These are phyloP conservation scores for Pythium guiyangense DNA, from an alignment of 352 stramenopile genomes.

Conservation along the genomic window DNA sequence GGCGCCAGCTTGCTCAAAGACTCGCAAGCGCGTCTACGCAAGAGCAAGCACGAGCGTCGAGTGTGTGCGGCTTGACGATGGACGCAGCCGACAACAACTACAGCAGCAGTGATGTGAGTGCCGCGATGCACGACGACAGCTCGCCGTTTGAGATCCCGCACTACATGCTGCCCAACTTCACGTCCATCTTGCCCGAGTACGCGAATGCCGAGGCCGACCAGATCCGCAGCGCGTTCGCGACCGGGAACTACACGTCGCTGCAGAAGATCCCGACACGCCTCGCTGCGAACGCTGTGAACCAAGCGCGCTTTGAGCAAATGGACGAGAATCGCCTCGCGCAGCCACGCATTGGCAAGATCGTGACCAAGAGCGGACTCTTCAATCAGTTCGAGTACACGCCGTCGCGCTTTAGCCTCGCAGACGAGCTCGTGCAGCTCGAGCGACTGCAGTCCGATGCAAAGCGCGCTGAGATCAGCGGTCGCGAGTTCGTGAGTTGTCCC, in stretches of 20 bases:
- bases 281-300: slow-evolving; percentile 52
- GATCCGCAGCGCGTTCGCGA: slow-evolving; percentile 69
- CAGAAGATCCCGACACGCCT: slow-evolving; percentile 57
- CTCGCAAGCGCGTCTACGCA: no score
- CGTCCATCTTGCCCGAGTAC: slow-evolving; percentile 76
- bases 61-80: background rate
- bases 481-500: slow-evolving; percentile 57
- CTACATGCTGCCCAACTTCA: slow-evolving; percentile 84
- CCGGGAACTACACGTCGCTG: slow-evolving; percentile 62
- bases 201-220: slow-evolving; percentile 70
- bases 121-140: no score
- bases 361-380: slow-evolving; percentile 69
- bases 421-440: slow-evolving; percentile 65
- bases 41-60: background rate
- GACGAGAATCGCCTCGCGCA: slow-evolving; percentile 63
- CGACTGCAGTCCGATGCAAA: slow-evolving; percentile 62
- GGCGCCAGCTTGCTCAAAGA: no score
- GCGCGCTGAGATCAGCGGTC: slow-evolving; percentile 60
- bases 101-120: background rate
- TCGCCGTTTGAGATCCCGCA: slow-evolving; percentile 26
- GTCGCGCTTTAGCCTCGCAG: slow-evolving; percentile 56
- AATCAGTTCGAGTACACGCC: slow-evolving; percentile 75
- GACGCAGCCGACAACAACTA: background rate
- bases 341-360: slow-evolving; percentile 32
- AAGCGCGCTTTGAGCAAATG: slow-evolving; percentile 69